phyloP scores from a whole-genome alignment of 768 basidiomycete species.

The Tricholoma terreum region DNA sequence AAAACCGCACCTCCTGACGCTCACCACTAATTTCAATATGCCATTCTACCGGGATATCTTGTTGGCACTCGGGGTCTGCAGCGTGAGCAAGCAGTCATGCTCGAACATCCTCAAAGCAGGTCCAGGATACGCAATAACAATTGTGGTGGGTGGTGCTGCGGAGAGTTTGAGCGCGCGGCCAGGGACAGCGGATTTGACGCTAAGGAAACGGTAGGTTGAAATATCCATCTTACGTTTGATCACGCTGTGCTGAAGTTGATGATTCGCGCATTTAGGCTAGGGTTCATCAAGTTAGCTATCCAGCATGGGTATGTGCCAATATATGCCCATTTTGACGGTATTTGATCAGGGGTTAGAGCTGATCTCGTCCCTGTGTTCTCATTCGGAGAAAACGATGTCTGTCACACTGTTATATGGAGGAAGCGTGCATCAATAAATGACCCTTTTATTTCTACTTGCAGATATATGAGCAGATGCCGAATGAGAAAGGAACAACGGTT shows the following conservation, averaged over 20 bases:
- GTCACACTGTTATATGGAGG: constrained; percentile 19
- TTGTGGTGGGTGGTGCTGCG: constrained; percentile 95
- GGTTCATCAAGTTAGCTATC: constrained; percentile 94
- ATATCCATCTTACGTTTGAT: not conserved
- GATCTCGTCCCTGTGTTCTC: constrained; percentile 97
- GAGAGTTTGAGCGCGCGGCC: constrained; percentile 93
- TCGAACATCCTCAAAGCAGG: constrained; percentile 77
- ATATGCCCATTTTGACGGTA: not conserved
- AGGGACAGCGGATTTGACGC: constrained; percentile 90
- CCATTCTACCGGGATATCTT: constrained; percentile 94
- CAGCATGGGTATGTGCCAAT: constrained; percentile 66
- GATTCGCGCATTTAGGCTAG: constrained; percentile 49
- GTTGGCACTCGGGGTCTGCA: constrained; percentile 84
- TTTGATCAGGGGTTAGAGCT: constrained; percentile 55
- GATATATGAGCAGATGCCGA: constrained; percentile 98
- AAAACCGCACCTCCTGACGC: constrained; percentile 87
- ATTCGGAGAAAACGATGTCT: constrained; percentile 97
- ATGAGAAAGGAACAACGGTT: constrained; percentile 86
- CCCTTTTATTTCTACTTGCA: constrained; percentile 26
- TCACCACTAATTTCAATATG: constrained; percentile 84
- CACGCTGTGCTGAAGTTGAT: not conserved
- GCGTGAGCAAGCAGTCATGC: constrained; percentile 88
- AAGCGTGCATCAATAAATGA: not conserved
- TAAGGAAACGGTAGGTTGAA: constrained; percentile 59
- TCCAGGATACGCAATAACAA: constrained; percentile 73